These are phyloP conservation scores for Colletotrichum plurivorum DNA, from an alignment of 2,329 filamentous ascomycete genomes.

Conservation along the genomic window DNA sequence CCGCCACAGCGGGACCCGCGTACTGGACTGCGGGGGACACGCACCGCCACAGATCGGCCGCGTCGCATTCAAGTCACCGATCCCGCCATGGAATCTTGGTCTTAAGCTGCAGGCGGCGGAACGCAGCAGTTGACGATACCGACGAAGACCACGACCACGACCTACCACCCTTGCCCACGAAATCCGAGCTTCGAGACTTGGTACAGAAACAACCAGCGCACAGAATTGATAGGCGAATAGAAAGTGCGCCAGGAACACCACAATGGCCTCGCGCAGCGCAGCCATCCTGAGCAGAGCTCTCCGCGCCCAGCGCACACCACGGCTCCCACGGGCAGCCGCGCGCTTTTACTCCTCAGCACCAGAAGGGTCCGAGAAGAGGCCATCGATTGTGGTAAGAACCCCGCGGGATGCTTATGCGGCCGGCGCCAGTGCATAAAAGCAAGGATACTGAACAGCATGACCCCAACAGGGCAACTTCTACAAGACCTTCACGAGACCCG, in stretches of 20 bases:
- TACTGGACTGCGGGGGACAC: slow-evolving; percentile 24
- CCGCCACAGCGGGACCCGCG: slow-evolving; percentile 29
- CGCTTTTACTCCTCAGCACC: slow-evolving; percentile 31
- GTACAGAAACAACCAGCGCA: not conserved
- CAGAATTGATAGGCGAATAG: not conserved
- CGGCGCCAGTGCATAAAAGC: too few relatives aligned
- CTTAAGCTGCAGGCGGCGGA: too few relatives aligned
- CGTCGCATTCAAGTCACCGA: slow-evolving; percentile 3
- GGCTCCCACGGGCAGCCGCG: not conserved
- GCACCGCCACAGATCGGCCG: slow-evolving; percentile 39
- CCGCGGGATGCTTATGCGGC: too few relatives aligned
- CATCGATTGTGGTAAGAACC: slow-evolving; percentile 33
- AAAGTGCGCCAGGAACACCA: not conserved
- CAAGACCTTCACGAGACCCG: slow-evolving; percentile 79
- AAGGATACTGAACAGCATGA: not conserved
- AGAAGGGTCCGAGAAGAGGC: slow-evolving; percentile 26
- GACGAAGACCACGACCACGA: not conserved
- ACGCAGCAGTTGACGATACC: too few relatives aligned
- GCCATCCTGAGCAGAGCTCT: slow-evolving; percentile 26
- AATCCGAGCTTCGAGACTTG: not conserved
- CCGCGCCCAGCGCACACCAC: slow-evolving; percentile 21
- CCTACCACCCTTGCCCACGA: not conserved
- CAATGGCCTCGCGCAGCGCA: slow-evolving; percentile 30
- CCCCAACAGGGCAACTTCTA: slow-evolving; percentile 74
- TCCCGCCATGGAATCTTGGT: not conserved